phyloP scores from a whole-genome alignment of 306 rosid genomes.

The Trifolium pratense region DNA sequence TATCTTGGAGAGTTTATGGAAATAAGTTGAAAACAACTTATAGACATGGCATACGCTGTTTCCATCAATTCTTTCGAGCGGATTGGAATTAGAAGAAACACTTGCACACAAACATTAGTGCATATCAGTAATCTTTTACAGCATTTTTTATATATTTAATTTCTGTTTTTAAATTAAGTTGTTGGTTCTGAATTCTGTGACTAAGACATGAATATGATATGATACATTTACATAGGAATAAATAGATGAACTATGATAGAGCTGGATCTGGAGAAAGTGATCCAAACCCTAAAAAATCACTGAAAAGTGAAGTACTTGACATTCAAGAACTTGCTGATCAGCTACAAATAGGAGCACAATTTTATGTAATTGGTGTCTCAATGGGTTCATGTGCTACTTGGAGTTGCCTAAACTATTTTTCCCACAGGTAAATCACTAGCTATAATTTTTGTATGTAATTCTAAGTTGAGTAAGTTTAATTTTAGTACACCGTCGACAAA shows the following conservation, averaged over 20 bases:
- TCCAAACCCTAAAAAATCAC: constrained; percentile 69
- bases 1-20: too few relatives aligned
- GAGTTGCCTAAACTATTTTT: constrained; percentile 86
- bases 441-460: too few relatives aligned
- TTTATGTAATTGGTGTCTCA: constrained; percentile 82
- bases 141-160: neutral
- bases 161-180: constrained; percentile 30
- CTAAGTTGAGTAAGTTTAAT: too few relatives aligned
- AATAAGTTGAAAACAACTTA: too few relatives aligned
- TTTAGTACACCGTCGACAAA: too few relatives aligned
- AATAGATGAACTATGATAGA: constrained; percentile 73
- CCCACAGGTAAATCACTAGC: constrained; percentile 73
- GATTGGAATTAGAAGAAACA: too few relatives aligned
- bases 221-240: constrained; percentile 59
- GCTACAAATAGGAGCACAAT: constrained; percentile 62
- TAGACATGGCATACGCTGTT: too few relatives aligned
- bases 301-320: constrained; percentile 80
- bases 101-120: too few relatives aligned
- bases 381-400: constrained; percentile 89
- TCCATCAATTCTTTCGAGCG: too few relatives aligned
- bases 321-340: constrained; percentile 84
- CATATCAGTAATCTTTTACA: neutral
- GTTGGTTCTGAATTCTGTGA: neutral
- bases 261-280: constrained; percentile 95
- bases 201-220: constrained; percentile 9